These are phyloP conservation scores for Barbarea vulgaris DNA, from an alignment of 345 rosid species.

Conservation along the genomic window DNA sequence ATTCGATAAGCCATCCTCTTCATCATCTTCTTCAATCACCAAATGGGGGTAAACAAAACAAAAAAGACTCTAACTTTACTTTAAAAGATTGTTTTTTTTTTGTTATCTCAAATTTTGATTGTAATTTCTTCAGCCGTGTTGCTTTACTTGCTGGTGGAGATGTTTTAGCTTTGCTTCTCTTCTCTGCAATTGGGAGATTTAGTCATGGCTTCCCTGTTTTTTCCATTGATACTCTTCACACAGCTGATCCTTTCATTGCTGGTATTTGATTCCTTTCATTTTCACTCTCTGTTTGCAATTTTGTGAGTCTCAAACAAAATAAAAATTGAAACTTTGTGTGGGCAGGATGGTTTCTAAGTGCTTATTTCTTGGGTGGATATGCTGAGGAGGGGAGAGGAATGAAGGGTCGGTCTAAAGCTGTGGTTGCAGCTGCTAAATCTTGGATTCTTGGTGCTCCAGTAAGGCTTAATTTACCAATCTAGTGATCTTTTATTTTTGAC, in stretches of 20 bases:
- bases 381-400: constrained; percentile 80
- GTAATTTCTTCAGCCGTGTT: constrained; percentile 53
- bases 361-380: constrained; percentile 91
- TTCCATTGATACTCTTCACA: constrained; percentile 68
- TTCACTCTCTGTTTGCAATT: no score
- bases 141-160: constrained; percentile 91
- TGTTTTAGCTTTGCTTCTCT: constrained; percentile 74
- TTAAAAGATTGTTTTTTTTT: neutral
- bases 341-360: constrained; percentile 90
- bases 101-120: neutral
- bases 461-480: constrained; percentile 37
- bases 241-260: constrained; percentile 92
- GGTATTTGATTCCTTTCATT: constrained; percentile 44
- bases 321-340: constrained; percentile 4
- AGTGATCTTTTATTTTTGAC: neutral
- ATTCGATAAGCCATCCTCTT: constrained; percentile 68
- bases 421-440: constrained; percentile 75
- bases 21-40: constrained; percentile 48
- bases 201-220: constrained; percentile 80
- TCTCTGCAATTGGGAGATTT: constrained; percentile 88
- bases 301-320: no score
- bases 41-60: constrained; percentile 75
- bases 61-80: neutral
- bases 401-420: constrained; percentile 74
- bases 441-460: constrained; percentile 89